Evolutionary conservation across 1,139 yeast species (phyloP).

Genomic region (Scheffersomyces segobiensis): DNA sequence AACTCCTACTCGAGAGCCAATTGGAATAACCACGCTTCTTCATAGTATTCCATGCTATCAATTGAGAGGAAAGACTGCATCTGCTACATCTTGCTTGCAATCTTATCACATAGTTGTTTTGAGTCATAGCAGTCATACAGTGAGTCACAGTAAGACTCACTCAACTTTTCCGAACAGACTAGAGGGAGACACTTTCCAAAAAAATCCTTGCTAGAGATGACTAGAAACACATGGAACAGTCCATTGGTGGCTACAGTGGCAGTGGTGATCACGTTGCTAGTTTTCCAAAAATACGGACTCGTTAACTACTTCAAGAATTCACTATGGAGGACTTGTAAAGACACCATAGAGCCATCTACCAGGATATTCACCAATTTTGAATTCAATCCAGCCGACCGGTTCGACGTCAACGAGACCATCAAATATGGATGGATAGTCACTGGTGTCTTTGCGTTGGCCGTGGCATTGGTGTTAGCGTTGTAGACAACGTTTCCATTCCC

Average conservation of each 20-base stretch:
- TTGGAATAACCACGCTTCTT: not conserved
- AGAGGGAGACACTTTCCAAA: not conserved
- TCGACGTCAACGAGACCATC: conserved; percentile 19
- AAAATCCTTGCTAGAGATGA: not conserved
- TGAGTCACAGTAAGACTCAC: not conserved
- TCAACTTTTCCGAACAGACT: not conserved
- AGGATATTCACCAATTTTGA: conserved; percentile 16
- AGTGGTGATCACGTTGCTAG: conserved; percentile 3
- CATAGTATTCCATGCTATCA: not conserved
- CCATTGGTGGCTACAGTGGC: conserved; percentile 2
- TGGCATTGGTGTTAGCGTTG: conserved; percentile 2
- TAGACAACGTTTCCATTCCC: not conserved
- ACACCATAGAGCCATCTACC: not conserved
- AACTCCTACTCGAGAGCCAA: no score
- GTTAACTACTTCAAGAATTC: not conserved
- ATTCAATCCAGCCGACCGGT: conserved; percentile 25
- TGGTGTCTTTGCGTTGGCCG: conserved; percentile 1
- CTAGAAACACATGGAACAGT: not conserved
- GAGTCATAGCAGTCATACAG: not conserved
- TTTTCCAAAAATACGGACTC: conserved; percentile 4
- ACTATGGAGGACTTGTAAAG: not conserved
- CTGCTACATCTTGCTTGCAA: not conserved
- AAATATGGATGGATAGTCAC: conserved; percentile 20
- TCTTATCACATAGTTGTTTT: not conserved
- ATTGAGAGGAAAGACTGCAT: not conserved